Evolutionary conservation across 164 flowering plant species (phyloP).

Genomic region (Litsea cubeba): DNA sequence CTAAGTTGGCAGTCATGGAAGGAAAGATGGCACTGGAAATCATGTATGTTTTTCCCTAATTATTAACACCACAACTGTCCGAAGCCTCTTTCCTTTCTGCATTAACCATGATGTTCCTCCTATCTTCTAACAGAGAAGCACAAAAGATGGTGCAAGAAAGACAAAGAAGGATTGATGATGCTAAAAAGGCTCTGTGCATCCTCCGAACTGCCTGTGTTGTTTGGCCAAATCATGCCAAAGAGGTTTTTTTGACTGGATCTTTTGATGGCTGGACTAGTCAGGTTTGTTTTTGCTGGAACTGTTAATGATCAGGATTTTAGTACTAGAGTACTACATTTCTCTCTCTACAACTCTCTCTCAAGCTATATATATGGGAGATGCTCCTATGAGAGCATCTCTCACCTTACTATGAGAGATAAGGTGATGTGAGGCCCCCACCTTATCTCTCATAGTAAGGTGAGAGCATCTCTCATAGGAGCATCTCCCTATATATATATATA

Average conservation of each 20-base stretch:
- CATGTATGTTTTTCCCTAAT: conserved; percentile 39
- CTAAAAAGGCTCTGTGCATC: conserved; percentile 47
- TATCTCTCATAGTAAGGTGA: too few relatives aligned
- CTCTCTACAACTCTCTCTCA: too few relatives aligned
- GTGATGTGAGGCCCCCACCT: too few relatives aligned
- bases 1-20: conserved; percentile 71
- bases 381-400: too few relatives aligned
- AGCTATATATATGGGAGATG: too few relatives aligned
- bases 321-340: background rate
- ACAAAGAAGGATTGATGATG: conserved; percentile 60
- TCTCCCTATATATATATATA: too few relatives aligned
- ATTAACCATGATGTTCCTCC: conserved; percentile 1
- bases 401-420: too few relatives aligned
- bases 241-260: conserved; percentile 78
- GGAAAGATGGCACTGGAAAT: conserved; percentile 76
- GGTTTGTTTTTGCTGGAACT: conserved; percentile 36
- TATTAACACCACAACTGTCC: conserved; percentile 1
- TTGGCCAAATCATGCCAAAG: conserved; percentile 82
- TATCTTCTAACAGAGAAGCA: conserved; percentile 49
- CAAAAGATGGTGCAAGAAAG: conserved; percentile 55
- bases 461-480: too few relatives aligned
- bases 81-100: conserved; percentile 5
- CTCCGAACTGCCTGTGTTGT: conserved; percentile 56
- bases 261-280: conserved; percentile 93
- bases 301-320: background rate